phyloP scores from a whole-genome alignment of 2,329 filamentous ascomycete species.

The Blastomyces emzantsi region DNA sequence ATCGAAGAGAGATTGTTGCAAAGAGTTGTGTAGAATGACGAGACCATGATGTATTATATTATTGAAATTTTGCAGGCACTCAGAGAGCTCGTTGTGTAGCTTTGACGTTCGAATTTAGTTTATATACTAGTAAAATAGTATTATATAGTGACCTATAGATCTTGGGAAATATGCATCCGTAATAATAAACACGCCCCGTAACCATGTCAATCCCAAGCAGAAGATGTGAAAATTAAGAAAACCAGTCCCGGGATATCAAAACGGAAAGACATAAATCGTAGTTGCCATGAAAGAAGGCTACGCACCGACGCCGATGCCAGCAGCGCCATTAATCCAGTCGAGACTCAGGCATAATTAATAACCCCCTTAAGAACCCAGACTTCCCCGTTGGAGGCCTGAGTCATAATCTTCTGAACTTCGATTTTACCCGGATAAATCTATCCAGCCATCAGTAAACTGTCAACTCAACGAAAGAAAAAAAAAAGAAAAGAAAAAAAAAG shows the following conservation, averaged over 20 bases:
- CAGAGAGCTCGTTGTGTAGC: background rate
- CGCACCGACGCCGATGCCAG: background rate
- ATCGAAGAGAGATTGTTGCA: conserved; percentile 76
- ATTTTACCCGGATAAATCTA: conserved; percentile 63
- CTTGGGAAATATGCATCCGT: background rate
- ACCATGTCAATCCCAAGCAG: background rate
- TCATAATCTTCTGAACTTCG: conserved; percentile 64
- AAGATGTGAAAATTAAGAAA: background rate
- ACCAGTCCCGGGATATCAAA: background rate
- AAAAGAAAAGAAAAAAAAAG: background rate
- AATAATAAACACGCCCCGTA: background rate
- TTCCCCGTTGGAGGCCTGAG: conserved; percentile 77
- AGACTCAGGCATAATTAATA: conserved; percentile 40
- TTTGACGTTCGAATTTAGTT: background rate
- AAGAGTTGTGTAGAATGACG: conserved; percentile 25
- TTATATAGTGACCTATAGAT: background rate
- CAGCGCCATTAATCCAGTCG: background rate
- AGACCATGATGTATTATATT: conserved; percentile 4
- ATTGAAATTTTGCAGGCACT: background rate
- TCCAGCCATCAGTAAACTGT: conserved; percentile 11
- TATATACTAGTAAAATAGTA: background rate
- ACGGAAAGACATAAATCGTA: background rate
- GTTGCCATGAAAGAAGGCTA: background rate
- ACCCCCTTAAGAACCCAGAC: conserved; percentile 66
- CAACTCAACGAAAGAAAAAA: background rate